Conservation (phyloP, 148 eudicot species). For the Limonium bicolor region DNA sequence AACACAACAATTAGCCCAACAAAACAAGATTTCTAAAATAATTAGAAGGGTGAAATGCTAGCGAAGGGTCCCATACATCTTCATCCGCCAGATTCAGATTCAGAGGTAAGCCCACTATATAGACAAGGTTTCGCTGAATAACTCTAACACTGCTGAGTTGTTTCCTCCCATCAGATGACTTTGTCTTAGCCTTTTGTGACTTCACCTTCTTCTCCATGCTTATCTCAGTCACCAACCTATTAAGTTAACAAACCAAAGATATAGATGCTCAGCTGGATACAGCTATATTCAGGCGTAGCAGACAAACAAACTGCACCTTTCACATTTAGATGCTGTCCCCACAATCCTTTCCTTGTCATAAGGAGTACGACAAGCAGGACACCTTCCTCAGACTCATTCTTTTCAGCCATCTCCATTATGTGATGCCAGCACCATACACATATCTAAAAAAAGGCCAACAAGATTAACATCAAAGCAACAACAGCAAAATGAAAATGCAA, state of each 20-base stretch:
- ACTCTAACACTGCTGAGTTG: constrained; percentile 88
- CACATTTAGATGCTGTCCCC: constrained; percentile 63
- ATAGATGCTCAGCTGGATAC: background rate
- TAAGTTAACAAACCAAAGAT: background rate
- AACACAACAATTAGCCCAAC: background rate
- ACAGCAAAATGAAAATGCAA: background rate
- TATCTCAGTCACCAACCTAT: constrained; percentile 68
- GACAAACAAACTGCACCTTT: constrained; percentile 43
- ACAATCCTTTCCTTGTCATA: constrained; percentile 91
- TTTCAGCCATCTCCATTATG: constrained; percentile 97
- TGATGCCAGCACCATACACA: constrained; percentile 99
- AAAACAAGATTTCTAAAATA: no score
- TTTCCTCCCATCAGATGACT: constrained; percentile 72
- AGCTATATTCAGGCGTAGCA: background rate
- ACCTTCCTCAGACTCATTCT: constrained; percentile 83
- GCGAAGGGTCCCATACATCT: constrained; percentile 40
- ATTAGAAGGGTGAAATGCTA: background rate
- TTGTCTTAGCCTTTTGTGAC: constrained; percentile 62
- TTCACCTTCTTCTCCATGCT: constrained; percentile 69
- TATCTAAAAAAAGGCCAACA: constrained; percentile 26
- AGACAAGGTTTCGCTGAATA: constrained; percentile 86
- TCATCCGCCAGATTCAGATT: constrained; percentile 81
- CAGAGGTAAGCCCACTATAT: constrained; percentile 84
- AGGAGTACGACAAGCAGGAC: constrained; percentile 92
- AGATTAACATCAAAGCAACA: background rate